Conservation (phyloP, 768 basidiomycete species). For the Mycena rosella region DNA sequence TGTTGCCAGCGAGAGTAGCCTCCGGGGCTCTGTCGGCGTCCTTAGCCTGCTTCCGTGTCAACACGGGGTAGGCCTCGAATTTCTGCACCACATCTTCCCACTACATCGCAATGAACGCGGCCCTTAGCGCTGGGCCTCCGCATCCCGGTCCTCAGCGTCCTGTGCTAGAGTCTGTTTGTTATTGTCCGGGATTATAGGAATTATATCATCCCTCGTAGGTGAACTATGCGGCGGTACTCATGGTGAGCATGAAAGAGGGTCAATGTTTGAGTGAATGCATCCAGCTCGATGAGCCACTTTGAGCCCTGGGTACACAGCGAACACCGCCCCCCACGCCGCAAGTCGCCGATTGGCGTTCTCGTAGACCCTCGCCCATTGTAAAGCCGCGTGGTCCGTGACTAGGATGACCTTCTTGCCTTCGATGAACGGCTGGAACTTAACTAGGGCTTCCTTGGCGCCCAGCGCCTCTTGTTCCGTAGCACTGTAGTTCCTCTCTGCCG, state of each 20-base stretch:
- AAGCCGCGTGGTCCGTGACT: not conserved
- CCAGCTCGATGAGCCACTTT: not conserved
- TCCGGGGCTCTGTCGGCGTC: not conserved
- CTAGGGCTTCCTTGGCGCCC: slow-evolving; percentile 40
- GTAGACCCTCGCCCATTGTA: not conserved
- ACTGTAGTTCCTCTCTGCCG: slow-evolving; percentile 17
- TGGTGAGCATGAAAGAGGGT: not conserved
- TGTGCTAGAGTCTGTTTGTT: not conserved
- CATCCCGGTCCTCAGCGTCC: not conserved
- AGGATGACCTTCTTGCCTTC: not conserved
- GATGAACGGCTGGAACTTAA: not conserved
- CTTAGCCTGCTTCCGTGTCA: not conserved
- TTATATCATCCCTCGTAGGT: not conserved
- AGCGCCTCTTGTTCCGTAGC: slow-evolving; percentile 25
- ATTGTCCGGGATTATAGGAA: not conserved
- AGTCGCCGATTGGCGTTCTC: not conserved
- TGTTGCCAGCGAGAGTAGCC: no score
- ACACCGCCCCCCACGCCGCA: not conserved
- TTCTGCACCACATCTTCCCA: not conserved
- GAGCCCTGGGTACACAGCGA: not conserved
- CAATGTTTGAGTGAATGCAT: not conserved
- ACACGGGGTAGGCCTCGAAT: not conserved
- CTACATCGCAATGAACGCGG: not conserved
- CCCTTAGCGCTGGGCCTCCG: not conserved
- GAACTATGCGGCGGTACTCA: slow-evolving; percentile 1